Evolutionary conservation across 768 basidiomycete species (phyloP), one percentile per base, ranked within the genome.

Genomic region (Boletus insuetus): DNA sequence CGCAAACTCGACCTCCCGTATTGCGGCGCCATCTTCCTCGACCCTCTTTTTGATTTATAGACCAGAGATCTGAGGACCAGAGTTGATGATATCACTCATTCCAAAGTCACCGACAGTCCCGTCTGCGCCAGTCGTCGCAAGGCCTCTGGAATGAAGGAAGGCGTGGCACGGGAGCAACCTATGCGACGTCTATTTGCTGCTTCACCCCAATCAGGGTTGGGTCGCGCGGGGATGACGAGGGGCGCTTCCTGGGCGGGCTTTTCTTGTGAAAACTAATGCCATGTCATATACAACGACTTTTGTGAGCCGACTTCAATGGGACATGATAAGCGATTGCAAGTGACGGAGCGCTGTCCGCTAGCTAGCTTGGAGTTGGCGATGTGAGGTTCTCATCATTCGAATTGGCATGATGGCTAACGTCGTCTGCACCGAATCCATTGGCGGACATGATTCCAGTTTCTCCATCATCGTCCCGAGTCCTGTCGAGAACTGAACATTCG

Each of bases 161-260:
- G 59, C 0, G 39, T 35, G 16, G 53, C 37, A 22, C 58, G 65
- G 9, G 63, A 35, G 20, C 59, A 67, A 35, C 50, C 59, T 17
- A 67, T 55, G 3, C 69, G 70, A 10, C 89, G 78, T 67, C 83
- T 86, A 39, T 87, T 79, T 16, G 91, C 90, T 8, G 84, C 72
- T 49, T 85, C 88, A 40, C 92, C 77, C 96, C 96, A 99, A 67
- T 99, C 95, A 29, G 84, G 82, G 64, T 98, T 96, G 63, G 92
- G 77, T 43, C 91, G 76, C 1, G 92, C 77, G 16, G 95, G 86
- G 42, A 99, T 98, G 37, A 97, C 84, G 9, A 97, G 79, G 0
- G 90, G 90, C 6, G 76, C 82, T 39, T 81, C 67, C 11, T 79
- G 72, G 48, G 69, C 75, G 0, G 42, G n/a, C 46, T 72, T 51